Evolutionary conservation across 2,329 filamentous ascomycete species (phyloP), one percentile per base, ranked within the genome.

Genomic region (Tolypocladium album): DNA sequence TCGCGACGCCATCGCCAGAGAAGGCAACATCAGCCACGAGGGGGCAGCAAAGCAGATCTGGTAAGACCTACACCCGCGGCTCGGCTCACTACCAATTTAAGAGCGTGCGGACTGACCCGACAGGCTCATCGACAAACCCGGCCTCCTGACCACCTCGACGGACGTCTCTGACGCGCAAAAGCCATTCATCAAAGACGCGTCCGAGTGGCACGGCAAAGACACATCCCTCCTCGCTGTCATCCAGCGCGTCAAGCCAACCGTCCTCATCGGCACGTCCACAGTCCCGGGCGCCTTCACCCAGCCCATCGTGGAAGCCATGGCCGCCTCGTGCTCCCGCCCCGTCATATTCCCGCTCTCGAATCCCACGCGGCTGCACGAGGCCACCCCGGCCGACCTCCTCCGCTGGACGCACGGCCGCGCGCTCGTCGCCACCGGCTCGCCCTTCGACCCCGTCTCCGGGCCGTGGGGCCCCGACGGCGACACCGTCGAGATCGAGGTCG

Each of bases 191-290:
- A 86, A 85, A 34, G 76, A 86, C 1, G 82, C 85, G 40, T 73
- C 76, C 0, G 84, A 88, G 5, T 94, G 88, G 86, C 67, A 82
- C 6, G 76, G 73, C 55, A 82, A 82, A 58, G 74, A 83, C 5
- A 78, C 79, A 13, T 76, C 79, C 60, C 80, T 96, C 0, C 76
- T 88, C 0, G 81, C 83, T 0, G 83, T 95, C 0, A 78, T 96
- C 63, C 82, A 85, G 58, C 76, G 81, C 50, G 84, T 93, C 22
- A 87, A 88, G 58, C 92, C 92, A 0, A 89, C 95, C 65, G 87
- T 93, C 1, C 79, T 96, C 0, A 85, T 96, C 62, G 92, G 92
- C 15, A 95, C 90, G 0, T 94, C 89, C 0, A 96, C 92, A 0
- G 83, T 86, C 12, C 87, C 90, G 0, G 83, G 83, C 2, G 77